Percentiles rank a stretch among this genome's conserved stretches.
Conservation (phyloP, 106 monocot species). For the Dioscorea zingiberensis region DNA sequence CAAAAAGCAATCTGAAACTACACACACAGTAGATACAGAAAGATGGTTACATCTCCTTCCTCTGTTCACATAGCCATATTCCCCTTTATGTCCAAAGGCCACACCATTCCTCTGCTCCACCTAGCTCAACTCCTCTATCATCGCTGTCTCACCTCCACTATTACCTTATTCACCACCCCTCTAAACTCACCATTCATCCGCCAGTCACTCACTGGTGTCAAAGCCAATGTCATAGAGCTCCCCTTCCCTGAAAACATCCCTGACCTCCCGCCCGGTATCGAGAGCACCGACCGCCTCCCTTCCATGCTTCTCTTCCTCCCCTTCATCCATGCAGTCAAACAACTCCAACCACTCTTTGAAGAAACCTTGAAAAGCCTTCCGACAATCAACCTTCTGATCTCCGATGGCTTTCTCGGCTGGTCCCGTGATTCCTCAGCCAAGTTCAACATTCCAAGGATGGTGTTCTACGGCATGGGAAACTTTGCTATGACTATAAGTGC, state of each 20-base stretch:
- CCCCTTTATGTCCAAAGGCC: conserved; percentile 30
- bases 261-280: neutral
- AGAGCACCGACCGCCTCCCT: conserved; percentile 16
- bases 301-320: conserved; percentile 1
- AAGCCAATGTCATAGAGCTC: conserved; percentile 7
- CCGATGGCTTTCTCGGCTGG: conserved; percentile 24
- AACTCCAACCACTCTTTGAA: conserved; percentile 1
- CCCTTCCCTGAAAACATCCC: conserved; percentile 9
- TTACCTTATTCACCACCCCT: conserved; percentile 30
- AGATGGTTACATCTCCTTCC: neutral
- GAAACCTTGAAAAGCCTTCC: neutral
- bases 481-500: neutral
- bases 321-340: conserved; percentile 1
- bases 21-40: neutral
- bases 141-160: neutral
- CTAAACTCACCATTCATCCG: conserved; percentile 15
- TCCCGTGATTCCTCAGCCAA: neutral
- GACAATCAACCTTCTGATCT: conserved; percentile 2
- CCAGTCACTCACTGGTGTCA: conserved; percentile 7
- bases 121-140: conserved; percentile 9
- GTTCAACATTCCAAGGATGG: neutral
- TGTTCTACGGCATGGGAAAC: neutral
- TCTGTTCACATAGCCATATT: conserved; percentile 18
- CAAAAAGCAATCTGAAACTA: too few species aligned
- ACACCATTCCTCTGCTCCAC: conserved; percentile 27